Evolutionary conservation across 306 rosid species (phyloP), one percentile per base, ranked within the genome.

Genomic region (Betula pendula): DNA sequence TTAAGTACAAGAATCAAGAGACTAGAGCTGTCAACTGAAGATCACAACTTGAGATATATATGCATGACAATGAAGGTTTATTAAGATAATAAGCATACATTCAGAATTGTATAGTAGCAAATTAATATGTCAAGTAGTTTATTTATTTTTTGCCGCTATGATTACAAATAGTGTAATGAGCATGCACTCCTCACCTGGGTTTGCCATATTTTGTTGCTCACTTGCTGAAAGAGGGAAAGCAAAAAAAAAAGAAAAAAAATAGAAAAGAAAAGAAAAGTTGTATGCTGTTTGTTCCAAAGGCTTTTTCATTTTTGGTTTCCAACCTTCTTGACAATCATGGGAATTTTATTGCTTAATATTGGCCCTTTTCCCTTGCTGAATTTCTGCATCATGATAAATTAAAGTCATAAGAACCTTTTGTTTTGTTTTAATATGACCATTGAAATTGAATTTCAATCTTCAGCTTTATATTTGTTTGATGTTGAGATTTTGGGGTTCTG

Each of bases 291-390:
- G 42, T 38, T 14, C 12, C 13, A 25, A 59, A 55, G 33, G 72
- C 10, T 24, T 70, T 74, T 69, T 69, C 43, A 49, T 20, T 69
- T 68, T 51, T 63, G n/a, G 65, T 15, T 51, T 69, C 45, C 58
- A 71, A 79, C 31, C 53, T 6, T 5, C 72, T 62, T 74, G 68
- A 75, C 33, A 2, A 13, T 52, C 24, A 20, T 70, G 58, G 2
- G 16, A 55, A 55, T 55, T 55, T 1, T 20, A 22, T 55, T 55
- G 27, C 27, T 55, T 20, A 20, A 22, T 22, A 2, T 55, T 55
- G 31, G 13, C 22, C 3, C 2, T 16, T 31, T 38, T 38, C 15
- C 71, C 48, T 8, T 38, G 27, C 49, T 40, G 14, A 59, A 24
- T 59, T 55, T 55, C 63, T 59, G 67, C 12, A 13, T 31, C 2